phyloP scores from a whole-genome alignment of 148 eudicot genomes.

The Rhododendron ferrugineum region DNA sequence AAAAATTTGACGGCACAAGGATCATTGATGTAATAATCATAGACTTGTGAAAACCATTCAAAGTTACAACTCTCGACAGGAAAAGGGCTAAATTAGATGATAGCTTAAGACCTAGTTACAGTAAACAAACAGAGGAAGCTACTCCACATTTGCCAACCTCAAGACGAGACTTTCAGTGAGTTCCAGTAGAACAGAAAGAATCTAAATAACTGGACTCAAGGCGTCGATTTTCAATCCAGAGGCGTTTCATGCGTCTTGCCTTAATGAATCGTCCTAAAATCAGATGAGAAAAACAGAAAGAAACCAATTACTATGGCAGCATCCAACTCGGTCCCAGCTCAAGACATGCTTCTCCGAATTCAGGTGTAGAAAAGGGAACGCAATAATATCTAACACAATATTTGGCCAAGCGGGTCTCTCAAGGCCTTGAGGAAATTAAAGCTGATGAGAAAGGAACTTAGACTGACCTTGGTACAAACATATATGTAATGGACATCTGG shows the following conservation, averaged over 20 bases:
- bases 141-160: background rate
- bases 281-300: background rate
- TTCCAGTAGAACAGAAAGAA: background rate
- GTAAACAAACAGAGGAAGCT: background rate
- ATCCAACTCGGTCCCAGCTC: background rate
- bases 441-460: background rate
- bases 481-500: conserved; percentile 78
- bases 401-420: background rate
- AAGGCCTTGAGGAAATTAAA: background rate
- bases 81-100: background rate
- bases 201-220: background rate
- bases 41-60: background rate
- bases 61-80: background rate
- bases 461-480: conserved; percentile 68
- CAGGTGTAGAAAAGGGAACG: background rate
- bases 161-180: background rate
- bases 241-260: conserved; percentile 4
- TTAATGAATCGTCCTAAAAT: conserved; percentile 12
- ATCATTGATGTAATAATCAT: background rate
- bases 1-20: background rate
- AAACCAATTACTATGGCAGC: background rate
- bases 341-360: background rate
- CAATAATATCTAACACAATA: background rate
- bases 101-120: background rate
- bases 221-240: background rate